Evolutionary conservation across 768 basidiomycete genomes (phyloP).

Genomic region (Cystoderma amianthinum): DNA sequence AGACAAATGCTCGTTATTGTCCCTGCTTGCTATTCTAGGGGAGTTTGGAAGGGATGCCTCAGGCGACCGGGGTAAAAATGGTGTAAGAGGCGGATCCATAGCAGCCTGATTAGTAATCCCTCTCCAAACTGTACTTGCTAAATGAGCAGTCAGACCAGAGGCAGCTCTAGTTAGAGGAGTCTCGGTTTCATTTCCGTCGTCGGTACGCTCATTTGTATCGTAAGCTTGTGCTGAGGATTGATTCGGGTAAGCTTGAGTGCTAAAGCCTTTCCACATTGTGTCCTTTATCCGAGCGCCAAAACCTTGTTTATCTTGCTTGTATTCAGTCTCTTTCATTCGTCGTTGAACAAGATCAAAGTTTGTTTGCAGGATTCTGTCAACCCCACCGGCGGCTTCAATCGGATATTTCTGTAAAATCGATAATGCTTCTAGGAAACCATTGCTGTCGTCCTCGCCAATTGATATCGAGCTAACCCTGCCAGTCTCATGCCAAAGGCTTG

Average conservation of each 20-base stretch:
- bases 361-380: slow-evolving; percentile 64
- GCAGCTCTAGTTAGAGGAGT: slow-evolving; percentile 16
- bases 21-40: slow-evolving; percentile 9
- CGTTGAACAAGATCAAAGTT: slow-evolving; percentile 53
- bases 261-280: slow-evolving; percentile 65
- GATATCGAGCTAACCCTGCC: slow-evolving; percentile 15
- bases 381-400: slow-evolving; percentile 56
- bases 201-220: slow-evolving; percentile 16
- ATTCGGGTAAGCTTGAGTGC: slow-evolving; percentile 38
- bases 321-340: slow-evolving; percentile 32
- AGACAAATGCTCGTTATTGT: slow-evolving; percentile 5
- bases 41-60: slow-evolving; percentile 12
- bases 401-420: slow-evolving; percentile 61
- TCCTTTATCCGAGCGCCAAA: slow-evolving; percentile 51
- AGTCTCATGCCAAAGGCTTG: slow-evolving; percentile 54
- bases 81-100: slow-evolving; percentile 36
- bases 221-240: slow-evolving; percentile 23
- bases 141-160: slow-evolving; percentile 38
- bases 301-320: slow-evolving; percentile 26
- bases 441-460: slow-evolving; percentile 43
- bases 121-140: slow-evolving; percentile 65
- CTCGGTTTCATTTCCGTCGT: slow-evolving; percentile 41
- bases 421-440: slow-evolving; percentile 64
- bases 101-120: slow-evolving; percentile 72
- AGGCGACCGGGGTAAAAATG: slow-evolving; percentile 7